Percentiles rank a stretch among this genome's conserved stretches.
These are phyloP conservation scores for Apophysomyces ossiformis DNA, from an alignment of 371 early-diverging fungal genomes.

Conservation along the genomic window DNA sequence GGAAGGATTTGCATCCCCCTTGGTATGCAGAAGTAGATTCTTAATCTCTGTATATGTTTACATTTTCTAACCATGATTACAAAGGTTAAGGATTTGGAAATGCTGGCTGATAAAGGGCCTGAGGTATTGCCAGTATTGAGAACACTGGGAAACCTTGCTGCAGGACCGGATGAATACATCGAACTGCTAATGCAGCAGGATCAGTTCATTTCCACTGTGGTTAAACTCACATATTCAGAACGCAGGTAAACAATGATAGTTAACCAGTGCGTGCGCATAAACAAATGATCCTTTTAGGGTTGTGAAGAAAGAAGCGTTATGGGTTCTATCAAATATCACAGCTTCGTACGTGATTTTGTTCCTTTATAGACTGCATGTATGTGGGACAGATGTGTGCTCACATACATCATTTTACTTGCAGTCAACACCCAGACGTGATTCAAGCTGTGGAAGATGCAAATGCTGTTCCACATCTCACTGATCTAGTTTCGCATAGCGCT, in stretches of 20 bases:
- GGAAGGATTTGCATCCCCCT: constrained; percentile 43
- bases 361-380: constrained; percentile 8
- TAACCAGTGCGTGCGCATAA: neutral
- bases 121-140: constrained; percentile 66
- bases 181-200: constrained; percentile 50
- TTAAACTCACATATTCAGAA: constrained; percentile 56
- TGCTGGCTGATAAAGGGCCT: constrained; percentile 41
- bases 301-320: constrained; percentile 75
- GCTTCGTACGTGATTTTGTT: constrained; percentile 50
- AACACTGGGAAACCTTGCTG: constrained; percentile 72
- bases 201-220: constrained; percentile 55
- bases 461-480: constrained; percentile 56
- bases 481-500: constrained; percentile 48
- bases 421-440: constrained; percentile 37
- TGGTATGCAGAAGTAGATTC: constrained; percentile 25
- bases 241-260: constrained; percentile 46
- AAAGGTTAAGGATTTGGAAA: constrained; percentile 34
- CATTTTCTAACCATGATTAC: neutral
- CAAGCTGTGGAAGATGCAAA: constrained; percentile 57
- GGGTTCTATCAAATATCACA: constrained; percentile 77
- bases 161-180: constrained; percentile 65
- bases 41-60: neutral
- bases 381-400: constrained; percentile 8
- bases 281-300: constrained; percentile 39
- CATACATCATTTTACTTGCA: constrained; percentile 6